A percentile compares a stretch with the other conserved stretches of the same genome.
Evolutionary conservation across 2,329 filamentous ascomycete genomes (phyloP).

Genomic region (Botrytis squamosa): DNA sequence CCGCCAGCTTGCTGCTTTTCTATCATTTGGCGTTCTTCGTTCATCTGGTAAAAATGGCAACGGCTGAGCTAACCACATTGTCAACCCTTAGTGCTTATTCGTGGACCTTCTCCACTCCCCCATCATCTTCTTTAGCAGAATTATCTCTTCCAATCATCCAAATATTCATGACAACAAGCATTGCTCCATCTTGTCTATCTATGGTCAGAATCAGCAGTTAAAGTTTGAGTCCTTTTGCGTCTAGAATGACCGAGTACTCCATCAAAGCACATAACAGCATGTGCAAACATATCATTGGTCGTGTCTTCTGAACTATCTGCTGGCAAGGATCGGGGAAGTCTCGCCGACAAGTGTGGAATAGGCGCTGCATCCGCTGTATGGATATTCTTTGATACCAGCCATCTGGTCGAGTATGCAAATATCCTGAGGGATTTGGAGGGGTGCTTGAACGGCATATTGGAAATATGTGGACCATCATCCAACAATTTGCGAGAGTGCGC

Average conservation of each 20-base stretch:
- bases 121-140: not conserved
- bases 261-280: slow-evolving; percentile 5
- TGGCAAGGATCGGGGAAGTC: slow-evolving; percentile 10
- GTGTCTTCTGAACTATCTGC: slow-evolving; percentile 12
- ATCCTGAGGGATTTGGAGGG: not conserved
- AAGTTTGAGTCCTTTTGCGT: not conserved
- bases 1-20: slow-evolving; percentile 3
- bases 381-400: not conserved
- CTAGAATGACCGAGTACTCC: slow-evolving; percentile 14
- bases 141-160: slow-evolving; percentile 4
- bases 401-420: not conserved
- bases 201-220: not conserved
- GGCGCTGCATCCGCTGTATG: not conserved
- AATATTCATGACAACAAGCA: not conserved
- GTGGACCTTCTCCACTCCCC: slow-evolving; percentile 12
- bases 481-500: not conserved
- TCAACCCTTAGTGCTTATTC: slow-evolving; percentile 2
- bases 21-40: not conserved
- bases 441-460: slow-evolving; percentile 5
- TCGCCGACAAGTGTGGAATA: not conserved
- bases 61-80: not conserved
- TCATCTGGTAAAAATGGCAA: not conserved
- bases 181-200: not conserved
- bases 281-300: slow-evolving; percentile 11
- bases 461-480: not conserved